These are phyloP conservation scores for Amborella trichopoda DNA, from an alignment of 164 flowering plant species.

Conservation along the genomic window DNA sequence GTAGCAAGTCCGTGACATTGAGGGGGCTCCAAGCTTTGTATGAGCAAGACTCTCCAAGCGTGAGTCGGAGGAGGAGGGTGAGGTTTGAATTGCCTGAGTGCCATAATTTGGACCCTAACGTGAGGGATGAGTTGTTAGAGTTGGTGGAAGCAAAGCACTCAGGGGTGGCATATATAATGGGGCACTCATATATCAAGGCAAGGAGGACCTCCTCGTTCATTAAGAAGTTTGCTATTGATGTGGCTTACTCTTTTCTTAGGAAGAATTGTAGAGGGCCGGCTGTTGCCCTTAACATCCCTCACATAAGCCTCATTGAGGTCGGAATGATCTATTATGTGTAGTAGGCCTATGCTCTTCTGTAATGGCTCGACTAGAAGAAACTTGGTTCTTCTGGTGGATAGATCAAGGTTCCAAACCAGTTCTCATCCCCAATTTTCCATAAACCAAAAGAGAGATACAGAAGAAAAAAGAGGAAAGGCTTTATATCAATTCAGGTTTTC, in stretches of 20 bases:
- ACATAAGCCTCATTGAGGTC: constrained; percentile 52
- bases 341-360: background rate
- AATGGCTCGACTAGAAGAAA: no score
- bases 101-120: constrained; percentile 18
- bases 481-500: no score
- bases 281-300: constrained; percentile 57
- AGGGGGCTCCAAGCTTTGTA: constrained; percentile 25
- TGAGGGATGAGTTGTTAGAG: constrained; percentile 49
- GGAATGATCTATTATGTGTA: constrained; percentile 54
- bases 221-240: constrained; percentile 41
- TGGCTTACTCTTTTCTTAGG: constrained; percentile 44
- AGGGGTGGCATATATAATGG: constrained; percentile 48
- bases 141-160: constrained; percentile 53
- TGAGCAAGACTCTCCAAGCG: constrained; percentile 30
- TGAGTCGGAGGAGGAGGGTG: constrained; percentile 16
- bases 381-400: no score
- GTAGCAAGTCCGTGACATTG: constrained; percentile 35
- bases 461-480: no score
- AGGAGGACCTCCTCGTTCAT: constrained; percentile 35
- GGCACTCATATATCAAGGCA: constrained; percentile 53
- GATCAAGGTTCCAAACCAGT: no score
- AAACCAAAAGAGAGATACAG: no score
- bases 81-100: constrained; percentile 23
- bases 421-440: no score
- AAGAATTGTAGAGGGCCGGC: constrained; percentile 56